These are phyloP conservation scores for Pseudogymnoascus verrucosus DNA, from an alignment of 2,329 filamentous ascomycete species.

Conservation along the genomic window DNA sequence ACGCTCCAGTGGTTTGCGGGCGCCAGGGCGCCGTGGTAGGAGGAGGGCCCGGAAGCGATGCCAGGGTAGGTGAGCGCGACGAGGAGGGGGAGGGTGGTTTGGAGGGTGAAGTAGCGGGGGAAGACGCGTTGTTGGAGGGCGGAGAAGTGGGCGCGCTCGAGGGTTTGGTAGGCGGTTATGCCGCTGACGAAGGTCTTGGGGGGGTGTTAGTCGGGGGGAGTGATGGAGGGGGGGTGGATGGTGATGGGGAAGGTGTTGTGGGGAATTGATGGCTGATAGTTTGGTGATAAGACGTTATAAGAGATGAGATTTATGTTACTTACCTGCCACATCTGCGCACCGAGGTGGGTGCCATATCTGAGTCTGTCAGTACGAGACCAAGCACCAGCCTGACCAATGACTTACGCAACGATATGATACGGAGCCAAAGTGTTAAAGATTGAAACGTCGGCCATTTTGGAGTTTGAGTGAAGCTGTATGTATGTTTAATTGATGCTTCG, in stretches of 20 bases:
- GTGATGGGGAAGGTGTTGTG: not conserved
- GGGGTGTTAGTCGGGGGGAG: no score
- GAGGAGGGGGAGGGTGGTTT: conserved; percentile 64
- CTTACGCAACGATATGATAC: conserved; percentile 69
- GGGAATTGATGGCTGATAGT: not conserved
- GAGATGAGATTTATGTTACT: conserved; percentile 16
- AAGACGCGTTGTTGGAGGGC: conserved; percentile 74
- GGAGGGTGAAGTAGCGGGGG: conserved; percentile 80
- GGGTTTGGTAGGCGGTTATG: conserved; percentile 65
- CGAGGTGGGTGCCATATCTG: conserved; percentile 82
- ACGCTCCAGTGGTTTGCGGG: conserved; percentile 55
- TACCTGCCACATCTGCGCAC: conserved; percentile 80
- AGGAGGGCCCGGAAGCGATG: not conserved
- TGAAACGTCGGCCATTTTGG: conserved; percentile 29
- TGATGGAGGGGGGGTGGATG: not conserved
- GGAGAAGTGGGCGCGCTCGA: conserved; percentile 74
- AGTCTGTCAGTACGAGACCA: conserved; percentile 13
- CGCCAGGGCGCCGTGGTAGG: conserved; percentile 44
- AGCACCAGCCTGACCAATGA: conserved; percentile 13
- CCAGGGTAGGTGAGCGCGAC: conserved; percentile 71
- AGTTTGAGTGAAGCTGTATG: not conserved
- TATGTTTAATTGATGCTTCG: conserved; percentile 2
- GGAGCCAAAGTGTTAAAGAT: conserved; percentile 55
- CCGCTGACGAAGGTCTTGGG: conserved; percentile 66
- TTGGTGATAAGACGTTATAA: not conserved